Conservation (phyloP, 768 basidiomycete genomes). For the Mycena maculata region DNA sequence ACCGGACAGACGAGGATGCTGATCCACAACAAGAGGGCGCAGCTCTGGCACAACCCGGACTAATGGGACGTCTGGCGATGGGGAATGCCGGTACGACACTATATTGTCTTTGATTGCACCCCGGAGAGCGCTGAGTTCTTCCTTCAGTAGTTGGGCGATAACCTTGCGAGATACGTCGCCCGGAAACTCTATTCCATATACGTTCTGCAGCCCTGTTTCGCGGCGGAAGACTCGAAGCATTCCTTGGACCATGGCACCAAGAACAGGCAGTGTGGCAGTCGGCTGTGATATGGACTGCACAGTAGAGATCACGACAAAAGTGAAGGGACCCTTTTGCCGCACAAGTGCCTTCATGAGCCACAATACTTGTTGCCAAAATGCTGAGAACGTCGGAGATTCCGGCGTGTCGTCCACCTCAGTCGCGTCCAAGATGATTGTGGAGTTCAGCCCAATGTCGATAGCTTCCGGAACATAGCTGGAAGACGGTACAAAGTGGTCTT, state of each 20-base stretch:
- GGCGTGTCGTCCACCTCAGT: constrained; percentile 2
- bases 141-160: neutral
- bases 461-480: neutral
- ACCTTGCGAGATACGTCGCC: neutral
- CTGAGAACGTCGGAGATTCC: constrained; percentile 17
- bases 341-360: constrained; percentile 24
- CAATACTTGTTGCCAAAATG: constrained; percentile 19
- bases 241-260: constrained; percentile 41
- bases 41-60: constrained; percentile 42
- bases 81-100: constrained; percentile 13
- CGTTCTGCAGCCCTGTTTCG: constrained; percentile 38
- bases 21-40: constrained; percentile 25
- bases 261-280: neutral
- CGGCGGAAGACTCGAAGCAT: constrained; percentile 45
- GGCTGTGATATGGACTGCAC: neutral
- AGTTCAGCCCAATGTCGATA: neutral
- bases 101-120: constrained; percentile 5
- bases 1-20: constrained; percentile 34
- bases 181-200: constrained; percentile 17
- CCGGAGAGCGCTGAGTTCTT: neutral
- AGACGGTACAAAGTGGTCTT: neutral
- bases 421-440: constrained; percentile 10
- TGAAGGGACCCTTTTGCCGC: constrained; percentile 1
- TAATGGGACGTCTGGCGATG: neutral
- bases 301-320: constrained; percentile 20